These are phyloP conservation scores for Singerocomus inundabilis DNA, from an alignment of 1,284 basidiomycete species.

Conservation along the genomic window DNA sequence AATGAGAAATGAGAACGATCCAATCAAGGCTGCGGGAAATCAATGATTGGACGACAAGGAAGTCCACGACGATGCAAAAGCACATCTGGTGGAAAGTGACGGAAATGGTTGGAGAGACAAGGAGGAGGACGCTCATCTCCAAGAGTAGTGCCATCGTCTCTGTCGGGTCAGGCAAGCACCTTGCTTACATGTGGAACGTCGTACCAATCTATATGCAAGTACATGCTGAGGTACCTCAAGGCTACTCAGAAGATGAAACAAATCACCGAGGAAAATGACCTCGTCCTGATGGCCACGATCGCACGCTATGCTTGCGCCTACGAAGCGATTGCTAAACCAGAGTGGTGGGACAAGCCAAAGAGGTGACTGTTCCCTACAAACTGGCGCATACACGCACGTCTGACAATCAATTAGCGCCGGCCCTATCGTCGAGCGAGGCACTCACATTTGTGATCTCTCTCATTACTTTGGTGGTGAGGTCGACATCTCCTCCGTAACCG, in stretches of 20 bases:
- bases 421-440: conserved; percentile 96
- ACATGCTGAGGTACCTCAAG: conserved; percentile 91
- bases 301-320: conserved; percentile 96
- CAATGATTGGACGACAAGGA: too few species aligned
- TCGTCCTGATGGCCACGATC: conserved; percentile 97
- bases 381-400: background rate
- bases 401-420: conserved; percentile 57
- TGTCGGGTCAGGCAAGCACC: conserved; percentile 63
- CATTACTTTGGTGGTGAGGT: conserved; percentile 99
- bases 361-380: conserved; percentile 52
- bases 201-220: conserved; percentile 41
- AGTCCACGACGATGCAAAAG: too few species aligned
- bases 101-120: too few species aligned
- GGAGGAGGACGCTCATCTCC: conserved; percentile 36
- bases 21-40: too few species aligned
- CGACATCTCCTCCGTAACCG: conserved; percentile 79
- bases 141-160: conserved; percentile 80
- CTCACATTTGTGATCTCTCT: conserved; percentile 88
- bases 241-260: conserved; percentile 98
- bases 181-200: conserved; percentile 2
- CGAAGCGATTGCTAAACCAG: conserved; percentile 83
- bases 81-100: too few species aligned
- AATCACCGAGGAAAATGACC: conserved; percentile 91
- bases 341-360: conserved; percentile 98
- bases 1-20: too few species aligned